Evolutionary conservation across 495 filamentous ascomycete genomes (phyloP).

Genomic region (Annulohypoxylon bovei): DNA sequence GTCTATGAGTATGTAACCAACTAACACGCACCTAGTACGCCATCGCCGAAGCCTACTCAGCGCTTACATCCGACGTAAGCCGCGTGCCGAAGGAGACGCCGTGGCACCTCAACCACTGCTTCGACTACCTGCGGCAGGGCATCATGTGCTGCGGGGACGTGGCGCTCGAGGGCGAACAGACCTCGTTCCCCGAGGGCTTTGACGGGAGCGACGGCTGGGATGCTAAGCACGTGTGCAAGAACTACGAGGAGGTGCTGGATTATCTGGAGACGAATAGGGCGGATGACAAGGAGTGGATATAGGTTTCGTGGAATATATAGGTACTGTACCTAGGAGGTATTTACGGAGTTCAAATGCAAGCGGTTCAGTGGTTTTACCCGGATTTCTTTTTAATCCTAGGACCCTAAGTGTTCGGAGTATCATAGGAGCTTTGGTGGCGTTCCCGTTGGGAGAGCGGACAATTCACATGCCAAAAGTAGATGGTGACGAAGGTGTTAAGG

Average conservation of each 20-base stretch:
- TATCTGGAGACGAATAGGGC: conserved; percentile 53
- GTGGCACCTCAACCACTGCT: conserved; percentile 59
- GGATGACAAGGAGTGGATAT: conserved; percentile 56
- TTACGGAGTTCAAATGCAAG: not conserved
- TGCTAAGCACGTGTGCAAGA: conserved; percentile 58
- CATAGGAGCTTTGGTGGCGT: not conserved
- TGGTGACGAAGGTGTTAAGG: not conserved
- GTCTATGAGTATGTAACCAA: not conserved
- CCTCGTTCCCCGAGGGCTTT: conserved; percentile 52
- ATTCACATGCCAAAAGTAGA: not conserved
- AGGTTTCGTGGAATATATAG: not conserved
- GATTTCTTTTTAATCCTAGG: too few species aligned
- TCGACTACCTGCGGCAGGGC: conserved; percentile 59
- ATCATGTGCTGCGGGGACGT: conserved; percentile 60
- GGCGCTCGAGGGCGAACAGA: conserved; percentile 56
- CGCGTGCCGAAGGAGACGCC: conserved; percentile 49
- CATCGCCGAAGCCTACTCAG: conserved; percentile 52
- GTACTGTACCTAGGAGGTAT: not conserved
- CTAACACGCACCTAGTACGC: conserved; percentile 39
- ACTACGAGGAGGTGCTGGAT: conserved; percentile 48
- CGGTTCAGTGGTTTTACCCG: not conserved
- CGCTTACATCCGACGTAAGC: conserved; percentile 45
- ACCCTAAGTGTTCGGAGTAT: too few species aligned
- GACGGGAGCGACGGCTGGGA: conserved; percentile 60
- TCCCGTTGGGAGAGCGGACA: not conserved